These are phyloP conservation scores for Silene coronaria DNA, from an alignment of 179 eudicot species.

Conservation along the genomic window DNA sequence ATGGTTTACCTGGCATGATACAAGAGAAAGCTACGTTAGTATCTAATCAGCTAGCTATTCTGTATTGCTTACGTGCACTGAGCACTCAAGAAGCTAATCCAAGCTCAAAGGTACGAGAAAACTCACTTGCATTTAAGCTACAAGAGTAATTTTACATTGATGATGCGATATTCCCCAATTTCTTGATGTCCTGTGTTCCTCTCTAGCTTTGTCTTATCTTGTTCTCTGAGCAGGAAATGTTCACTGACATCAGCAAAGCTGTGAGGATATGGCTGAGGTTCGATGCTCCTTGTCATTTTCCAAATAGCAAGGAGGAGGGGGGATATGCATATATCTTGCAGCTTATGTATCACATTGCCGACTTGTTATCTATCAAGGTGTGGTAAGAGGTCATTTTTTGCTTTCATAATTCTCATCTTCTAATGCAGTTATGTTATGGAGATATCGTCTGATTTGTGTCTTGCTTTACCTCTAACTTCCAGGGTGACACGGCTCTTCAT, in stretches of 20 bases:
- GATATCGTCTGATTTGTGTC: conserved; percentile 14
- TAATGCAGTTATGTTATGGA: neutral
- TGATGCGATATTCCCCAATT: neutral
- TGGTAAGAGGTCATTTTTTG: conserved; percentile 9
- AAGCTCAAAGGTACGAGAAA: conserved; percentile 42
- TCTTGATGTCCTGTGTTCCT: conserved; percentile 7
- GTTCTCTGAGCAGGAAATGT: conserved; percentile 35
- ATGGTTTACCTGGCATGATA: conserved; percentile 21
- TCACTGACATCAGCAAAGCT: conserved; percentile 59
- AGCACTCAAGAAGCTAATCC: conserved; percentile 64
- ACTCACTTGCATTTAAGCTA: neutral
- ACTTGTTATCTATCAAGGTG: conserved; percentile 83
- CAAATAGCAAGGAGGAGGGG: conserved; percentile 28
- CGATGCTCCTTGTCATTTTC: conserved; percentile 29
- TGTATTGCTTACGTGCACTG: conserved; percentile 69
- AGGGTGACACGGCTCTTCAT: conserved; percentile 59
- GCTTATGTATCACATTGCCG: conserved; percentile 60
- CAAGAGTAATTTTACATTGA: neutral
- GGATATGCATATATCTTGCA: conserved; percentile 40
- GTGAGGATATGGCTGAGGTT: conserved; percentile 46
- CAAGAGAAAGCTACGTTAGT: conserved; percentile 22
- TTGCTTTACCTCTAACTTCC: conserved; percentile 20
- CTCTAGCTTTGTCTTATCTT: conserved; percentile 14
- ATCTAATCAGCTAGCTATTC: conserved; percentile 51
- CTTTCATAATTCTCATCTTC: conserved; percentile 1